These are phyloP conservation scores for Solanum ossicruentum DNA, from an alignment of 257 asterid genomes.

Conservation along the genomic window DNA sequence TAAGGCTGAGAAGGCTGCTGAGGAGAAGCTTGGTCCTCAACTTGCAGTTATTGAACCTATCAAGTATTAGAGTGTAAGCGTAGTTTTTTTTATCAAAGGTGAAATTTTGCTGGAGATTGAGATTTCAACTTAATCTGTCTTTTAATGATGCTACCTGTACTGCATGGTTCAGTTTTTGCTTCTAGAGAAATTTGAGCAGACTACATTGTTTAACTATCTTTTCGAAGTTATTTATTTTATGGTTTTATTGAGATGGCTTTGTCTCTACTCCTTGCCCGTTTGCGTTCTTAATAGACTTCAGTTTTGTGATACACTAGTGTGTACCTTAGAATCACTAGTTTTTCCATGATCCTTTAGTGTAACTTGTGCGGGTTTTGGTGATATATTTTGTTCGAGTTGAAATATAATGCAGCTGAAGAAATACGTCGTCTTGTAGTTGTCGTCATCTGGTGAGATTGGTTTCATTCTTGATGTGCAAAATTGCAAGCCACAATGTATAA, in stretches of 20 bases:
- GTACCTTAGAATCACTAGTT: neutral
- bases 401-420: neutral
- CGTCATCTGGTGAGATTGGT: neutral
- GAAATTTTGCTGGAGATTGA: conserved; percentile 19
- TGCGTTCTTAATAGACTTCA: neutral
- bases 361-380: neutral
- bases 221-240: neutral
- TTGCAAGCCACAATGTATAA: neutral
- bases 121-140: neutral
- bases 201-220: neutral
- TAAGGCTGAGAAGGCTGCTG: conserved; percentile 70
- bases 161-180: neutral
- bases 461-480: neutral
- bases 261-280: neutral
- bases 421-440: neutral
- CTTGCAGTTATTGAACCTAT: conserved; percentile 56
- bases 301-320: neutral
- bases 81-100: neutral
- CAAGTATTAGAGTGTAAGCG: conserved; percentile 32
- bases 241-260: neutral
- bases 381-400: neutral
- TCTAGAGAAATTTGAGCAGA: neutral
- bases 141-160: neutral
- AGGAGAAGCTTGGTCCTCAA: conserved; percentile 72
- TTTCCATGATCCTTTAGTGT: neutral